Percentiles rank a stretch among this genome's conserved stretches.
These are phyloP conservation scores for Citrus australasica DNA, from an alignment of 345 rosid genomes.

Conservation along the genomic window DNA sequence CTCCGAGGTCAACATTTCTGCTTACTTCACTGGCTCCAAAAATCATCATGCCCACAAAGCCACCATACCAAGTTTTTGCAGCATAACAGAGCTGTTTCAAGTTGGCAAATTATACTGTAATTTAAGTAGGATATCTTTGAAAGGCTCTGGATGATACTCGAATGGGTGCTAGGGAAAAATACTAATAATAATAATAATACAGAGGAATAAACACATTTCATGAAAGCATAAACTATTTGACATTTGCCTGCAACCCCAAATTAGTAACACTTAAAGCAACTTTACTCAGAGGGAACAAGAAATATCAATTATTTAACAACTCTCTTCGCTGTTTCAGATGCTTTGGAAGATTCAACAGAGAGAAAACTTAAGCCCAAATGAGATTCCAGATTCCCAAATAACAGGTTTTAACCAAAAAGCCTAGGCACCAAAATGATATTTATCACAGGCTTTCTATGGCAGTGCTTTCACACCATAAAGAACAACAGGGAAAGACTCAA, in stretches of 20 bases:
- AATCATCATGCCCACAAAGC: constrained; percentile 89
- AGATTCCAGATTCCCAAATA: not conserved
- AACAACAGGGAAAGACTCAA: not conserved
- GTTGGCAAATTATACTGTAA: not conserved
- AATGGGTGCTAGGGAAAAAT: not conserved
- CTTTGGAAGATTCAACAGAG: not conserved
- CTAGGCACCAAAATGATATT: not conserved
- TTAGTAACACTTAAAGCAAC: not conserved
- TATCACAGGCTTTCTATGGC: not conserved
- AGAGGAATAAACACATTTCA: not conserved
- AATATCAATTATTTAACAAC: not conserved
- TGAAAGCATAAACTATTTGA: not conserved
- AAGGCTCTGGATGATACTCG: not conserved
- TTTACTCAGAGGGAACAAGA: not conserved
- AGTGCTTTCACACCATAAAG: not conserved
- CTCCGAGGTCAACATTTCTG: constrained; percentile 95
- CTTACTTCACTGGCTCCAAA: constrained; percentile 99
- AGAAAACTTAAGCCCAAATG: not conserved
- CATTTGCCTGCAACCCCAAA: not conserved
- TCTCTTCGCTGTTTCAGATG: not conserved
- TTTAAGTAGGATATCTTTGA: not conserved
- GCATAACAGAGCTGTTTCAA: constrained; percentile 80
- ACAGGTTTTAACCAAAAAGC: not conserved
- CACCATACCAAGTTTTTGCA: constrained; percentile 98
- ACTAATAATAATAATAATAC: not conserved